Evolutionary conservation across 257 asterid species (phyloP), one percentile per base, ranked within the genome.

Genomic region (Fraxinus cuspidata): DNA sequence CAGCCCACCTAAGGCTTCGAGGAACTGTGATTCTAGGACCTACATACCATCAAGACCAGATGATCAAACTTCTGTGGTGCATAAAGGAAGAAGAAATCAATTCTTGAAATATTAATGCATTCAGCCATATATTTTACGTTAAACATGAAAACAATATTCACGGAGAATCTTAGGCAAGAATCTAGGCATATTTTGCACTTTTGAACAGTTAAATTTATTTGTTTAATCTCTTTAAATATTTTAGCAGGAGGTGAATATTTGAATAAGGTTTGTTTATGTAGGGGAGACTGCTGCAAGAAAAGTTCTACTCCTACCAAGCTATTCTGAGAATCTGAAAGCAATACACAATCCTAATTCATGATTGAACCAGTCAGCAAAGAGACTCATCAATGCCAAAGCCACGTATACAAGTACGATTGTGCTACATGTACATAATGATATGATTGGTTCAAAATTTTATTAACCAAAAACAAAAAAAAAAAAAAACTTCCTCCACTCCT

Each of bases 21-120:
- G 94, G 94, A 80, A 87, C 83, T 7, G 96, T 92, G 73, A 90
- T 88, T 83, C 98, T 87, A 18, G 97, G 96, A 80, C 97, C 97
- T 90, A 93, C 85, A 84, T 71, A 47, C 34, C 86, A 80, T 67
- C 78, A 77, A 71, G 65, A 38, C 73, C 60, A 71, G 79, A 69
- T 49, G 56, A 68, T 12, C 38, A 9, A 31, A 74, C 71, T 72
- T 25, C n/a, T 4, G 58, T 70, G 3, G 76, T 4, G 21, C 47
- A 4, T 42, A 25, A 38, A 60, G 67, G 3, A 25, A 13, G 51
- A 63, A 31, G 21, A 51, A 10, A 53, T 42, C 77, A 25, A 67
- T 34, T 29, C 67, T 32, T 15, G 70, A 47, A 76, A 47, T 15
- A 25, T 44, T 29, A 53, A 53, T 53, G 64, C 64, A 53, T 53